phyloP scores from a whole-genome alignment of 345 rosid genomes.

The Cardamine resedifolia region DNA sequence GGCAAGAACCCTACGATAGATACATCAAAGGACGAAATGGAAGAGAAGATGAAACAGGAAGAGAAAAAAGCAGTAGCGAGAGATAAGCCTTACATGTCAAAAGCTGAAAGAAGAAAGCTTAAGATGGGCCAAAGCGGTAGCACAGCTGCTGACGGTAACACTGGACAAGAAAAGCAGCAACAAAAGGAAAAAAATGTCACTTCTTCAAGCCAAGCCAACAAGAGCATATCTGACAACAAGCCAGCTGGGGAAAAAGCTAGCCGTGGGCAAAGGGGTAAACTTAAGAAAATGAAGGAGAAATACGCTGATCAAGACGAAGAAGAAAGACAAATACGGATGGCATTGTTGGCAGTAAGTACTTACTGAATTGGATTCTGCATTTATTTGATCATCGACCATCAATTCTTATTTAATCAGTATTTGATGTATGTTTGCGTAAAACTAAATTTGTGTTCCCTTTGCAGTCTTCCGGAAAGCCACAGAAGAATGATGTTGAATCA shows the following conservation, averaged over 20 bases:
- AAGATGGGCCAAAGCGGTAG: constrained; percentile 63
- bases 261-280: constrained; percentile 90
- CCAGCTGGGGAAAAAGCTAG: constrained; percentile 61
- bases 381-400: background rate
- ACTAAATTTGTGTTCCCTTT: constrained; percentile 26
- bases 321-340: constrained; percentile 80
- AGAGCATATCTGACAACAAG: constrained; percentile 45
- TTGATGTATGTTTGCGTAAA: background rate
- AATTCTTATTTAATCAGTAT: background rate
- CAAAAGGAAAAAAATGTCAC: constrained; percentile 31
- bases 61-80: constrained; percentile 47
- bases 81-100: constrained; percentile 75
- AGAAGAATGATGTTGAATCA: constrained; percentile 51
- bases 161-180: constrained; percentile 48
- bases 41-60: constrained; percentile 47
- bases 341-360: constrained; percentile 82
- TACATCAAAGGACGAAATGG: constrained; percentile 42
- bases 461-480: constrained; percentile 84
- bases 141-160: constrained; percentile 29
- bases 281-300: constrained; percentile 97
- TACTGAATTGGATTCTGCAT: constrained; percentile 1
- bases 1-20: constrained; percentile 46
- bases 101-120: constrained; percentile 91
- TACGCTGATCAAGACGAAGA: constrained; percentile 98
- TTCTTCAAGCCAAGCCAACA: constrained; percentile 46